phyloP scores from a whole-genome alignment of 176 grass and related monocot genomes.

The Oryza glumipatula region DNA sequence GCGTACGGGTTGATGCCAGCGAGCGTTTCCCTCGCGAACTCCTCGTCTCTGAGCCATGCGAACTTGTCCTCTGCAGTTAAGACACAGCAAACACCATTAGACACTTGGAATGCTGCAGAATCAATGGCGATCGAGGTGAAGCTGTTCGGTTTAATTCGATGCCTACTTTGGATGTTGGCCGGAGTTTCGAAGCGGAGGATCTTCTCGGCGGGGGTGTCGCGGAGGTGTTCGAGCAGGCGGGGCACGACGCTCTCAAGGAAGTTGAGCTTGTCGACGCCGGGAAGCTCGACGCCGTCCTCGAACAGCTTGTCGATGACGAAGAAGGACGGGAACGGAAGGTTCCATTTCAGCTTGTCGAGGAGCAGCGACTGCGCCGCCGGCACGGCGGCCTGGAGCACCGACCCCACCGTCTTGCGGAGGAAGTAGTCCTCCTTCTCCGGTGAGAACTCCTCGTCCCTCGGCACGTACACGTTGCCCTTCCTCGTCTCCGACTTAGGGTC shows the following conservation, averaged over 20 bases:
- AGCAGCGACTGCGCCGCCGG: slow-evolving; percentile 51
- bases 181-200: slow-evolving; percentile 58
- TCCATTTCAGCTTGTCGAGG: slow-evolving; percentile 24
- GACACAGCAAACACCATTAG: not conserved
- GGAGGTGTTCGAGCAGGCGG: slow-evolving; percentile 44
- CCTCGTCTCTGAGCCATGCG: slow-evolving; percentile 76
- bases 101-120: not conserved
- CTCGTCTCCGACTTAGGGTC: slow-evolving; percentile 61
- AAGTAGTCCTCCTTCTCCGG: slow-evolving; percentile 67
- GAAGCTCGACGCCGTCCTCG: slow-evolving; percentile 64
- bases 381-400: slow-evolving; percentile 55
- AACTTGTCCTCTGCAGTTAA: slow-evolving; percentile 73
- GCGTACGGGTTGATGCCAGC: slow-evolving; percentile 74
- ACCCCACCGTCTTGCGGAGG: slow-evolving; percentile 43
- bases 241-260: slow-evolving; percentile 49
- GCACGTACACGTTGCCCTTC: slow-evolving; percentile 53
- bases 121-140: no score
- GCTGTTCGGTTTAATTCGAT: no score
- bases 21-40: slow-evolving; percentile 82
- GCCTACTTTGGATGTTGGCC: slow-evolving; percentile 55
- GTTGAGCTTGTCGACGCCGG: slow-evolving; percentile 29
- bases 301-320: slow-evolving; percentile 67
- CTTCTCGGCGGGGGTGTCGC: slow-evolving; percentile 29
- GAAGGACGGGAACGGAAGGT: slow-evolving; percentile 56
- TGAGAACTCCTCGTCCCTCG: slow-evolving; percentile 84